Evolutionary conservation across 2,329 filamentous ascomycete species (phyloP).

Genomic region (Sordariomycetes sp.): DNA sequence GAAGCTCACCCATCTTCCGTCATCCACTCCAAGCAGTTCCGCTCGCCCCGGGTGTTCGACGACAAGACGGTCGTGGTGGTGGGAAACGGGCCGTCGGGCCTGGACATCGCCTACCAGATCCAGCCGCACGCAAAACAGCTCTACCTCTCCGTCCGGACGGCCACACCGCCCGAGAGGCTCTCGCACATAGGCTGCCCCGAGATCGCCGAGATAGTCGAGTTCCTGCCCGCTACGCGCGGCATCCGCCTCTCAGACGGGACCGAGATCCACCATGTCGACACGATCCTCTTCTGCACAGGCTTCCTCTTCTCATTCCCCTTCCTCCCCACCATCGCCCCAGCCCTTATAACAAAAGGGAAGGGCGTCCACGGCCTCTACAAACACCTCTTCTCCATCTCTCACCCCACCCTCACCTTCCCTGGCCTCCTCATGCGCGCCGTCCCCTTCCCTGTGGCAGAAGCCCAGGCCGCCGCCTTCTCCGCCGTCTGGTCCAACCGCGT

Average conservation of each 20-base stretch:
- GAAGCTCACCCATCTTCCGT: conserved; percentile 47
- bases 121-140: conserved; percentile 44
- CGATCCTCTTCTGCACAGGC: conserved; percentile 77
- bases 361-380: conserved; percentile 65
- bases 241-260: conserved; percentile 58
- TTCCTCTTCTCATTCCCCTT: conserved; percentile 84
- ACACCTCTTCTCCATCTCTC: conserved; percentile 65
- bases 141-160: conserved; percentile 50
- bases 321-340: conserved; percentile 29
- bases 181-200: conserved; percentile 36
- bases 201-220: conserved; percentile 48
- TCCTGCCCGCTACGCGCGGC: conserved; percentile 39
- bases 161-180: conserved; percentile 31
- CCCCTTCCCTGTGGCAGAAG: conserved; percentile 75
- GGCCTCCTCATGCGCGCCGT: conserved; percentile 72
- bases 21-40: conserved; percentile 72
- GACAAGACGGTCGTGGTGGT: conserved; percentile 72
- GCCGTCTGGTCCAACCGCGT: conserved; percentile 67
- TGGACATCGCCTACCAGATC: conserved; percentile 76
- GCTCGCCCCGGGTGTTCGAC: conserved; percentile 49
- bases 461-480: conserved; percentile 66
- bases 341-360: conserved; percentile 56
- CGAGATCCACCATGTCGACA: conserved; percentile 58
- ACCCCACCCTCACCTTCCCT: conserved; percentile 71
- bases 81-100: conserved; percentile 73